Base-by-base conservation (phyloP, 768 basidiomycete species). In the Podaxis mareebaensis region DNA sequence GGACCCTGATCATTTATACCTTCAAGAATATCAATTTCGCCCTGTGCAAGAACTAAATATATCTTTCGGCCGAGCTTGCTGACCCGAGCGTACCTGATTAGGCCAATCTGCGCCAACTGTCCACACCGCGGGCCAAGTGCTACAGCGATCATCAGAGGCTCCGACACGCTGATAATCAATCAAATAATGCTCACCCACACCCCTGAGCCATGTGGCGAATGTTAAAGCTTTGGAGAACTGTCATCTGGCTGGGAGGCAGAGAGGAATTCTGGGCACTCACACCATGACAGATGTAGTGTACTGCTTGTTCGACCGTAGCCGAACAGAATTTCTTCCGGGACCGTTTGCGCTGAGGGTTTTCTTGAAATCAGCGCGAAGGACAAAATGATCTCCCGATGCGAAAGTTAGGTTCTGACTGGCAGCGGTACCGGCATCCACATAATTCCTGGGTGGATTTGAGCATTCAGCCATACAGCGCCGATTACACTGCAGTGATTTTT, bases 311-410 rank as follows among this genome's bases (percentile, higher is more conserved):
- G 84, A 84, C 61, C 72, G 73, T 52, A 90, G 69, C 40, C 87
- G 78, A 61, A 88, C 83, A 38, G 85, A 86, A 68, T 86, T 81
- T 39, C 88, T 76, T 4, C 88, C 87, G 28, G 83, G 75, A 0
- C 83, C 86, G 58, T 73, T 75, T 2, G 84, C 38, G 64, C 69
- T 73, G 20, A 89, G 75, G 8, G 67, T 70, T 1, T 80, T 85
- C 36, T 75, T 84, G 64, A 70, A 71, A 70, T 89, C 88, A 6
- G 83, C 81, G 33, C 87, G 82, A 54, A 89, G 71, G 63, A 87
- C 75, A 69, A 88, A 85, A 55, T 76, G 77, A 68, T 83, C 76
- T 15, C 78, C 79, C 15, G 78, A 79, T 3, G 86, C 77, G 64
- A 76, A 88, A 2, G 86, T 88, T 54, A 92, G 70, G 67, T 90